phyloP scores from a whole-genome alignment of 306 rosid genomes.

The Prinsepia uniflora region DNA sequence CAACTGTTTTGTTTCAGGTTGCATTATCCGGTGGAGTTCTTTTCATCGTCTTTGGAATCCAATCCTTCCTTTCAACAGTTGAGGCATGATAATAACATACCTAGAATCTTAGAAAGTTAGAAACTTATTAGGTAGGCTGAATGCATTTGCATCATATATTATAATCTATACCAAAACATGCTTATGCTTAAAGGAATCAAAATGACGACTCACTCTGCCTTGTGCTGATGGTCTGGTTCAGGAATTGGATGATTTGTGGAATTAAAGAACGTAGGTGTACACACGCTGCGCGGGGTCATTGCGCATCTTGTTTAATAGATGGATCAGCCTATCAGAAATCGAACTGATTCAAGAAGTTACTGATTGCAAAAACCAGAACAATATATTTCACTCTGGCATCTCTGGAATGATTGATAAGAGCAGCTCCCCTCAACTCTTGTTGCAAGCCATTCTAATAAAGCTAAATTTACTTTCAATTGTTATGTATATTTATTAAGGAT shows the following conservation, averaged over 20 bases:
- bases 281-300: background rate
- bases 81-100: slow-evolving; percentile 30
- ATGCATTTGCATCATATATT: background rate
- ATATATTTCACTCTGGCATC: background rate
- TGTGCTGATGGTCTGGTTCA: slow-evolving; percentile 9
- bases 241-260: slow-evolving; percentile 20
- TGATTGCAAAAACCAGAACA: background rate
- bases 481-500: background rate
- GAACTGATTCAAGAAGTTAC: background rate
- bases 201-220: background rate
- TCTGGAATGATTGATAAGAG: background rate
- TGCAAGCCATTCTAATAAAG: slow-evolving; percentile 2
- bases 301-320: slow-evolving; percentile 3
- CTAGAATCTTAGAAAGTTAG: slow-evolving; percentile 19
- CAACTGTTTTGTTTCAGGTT: slow-evolving; percentile 48
- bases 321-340: background rate
- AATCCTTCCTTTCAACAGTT: slow-evolving; percentile 71
- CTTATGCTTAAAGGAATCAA: background rate
- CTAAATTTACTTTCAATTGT: background rate
- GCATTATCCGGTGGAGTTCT: slow-evolving; percentile 83
- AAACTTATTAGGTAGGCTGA: slow-evolving; percentile 38
- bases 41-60: slow-evolving; percentile 80
- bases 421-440: background rate
- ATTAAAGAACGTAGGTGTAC: background rate
- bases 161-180: background rate